Conservation (phyloP, 805 yeast species). For the Lachancea fermentati region DNA sequence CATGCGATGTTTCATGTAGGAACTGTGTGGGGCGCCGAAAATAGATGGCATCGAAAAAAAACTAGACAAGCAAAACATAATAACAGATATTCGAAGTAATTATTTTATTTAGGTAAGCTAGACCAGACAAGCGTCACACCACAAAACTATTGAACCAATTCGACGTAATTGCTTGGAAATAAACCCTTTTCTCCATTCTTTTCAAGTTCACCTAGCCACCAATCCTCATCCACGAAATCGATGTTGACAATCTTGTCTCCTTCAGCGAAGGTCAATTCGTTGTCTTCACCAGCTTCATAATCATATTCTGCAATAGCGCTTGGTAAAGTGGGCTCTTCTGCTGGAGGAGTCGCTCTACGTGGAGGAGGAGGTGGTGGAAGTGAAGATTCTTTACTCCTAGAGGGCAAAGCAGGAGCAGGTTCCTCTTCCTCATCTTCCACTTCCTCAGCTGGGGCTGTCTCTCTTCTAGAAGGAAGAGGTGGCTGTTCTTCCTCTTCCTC, state of each 20-base stretch:
- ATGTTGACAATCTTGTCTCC: constrained; percentile 78
- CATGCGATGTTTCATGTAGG: background rate
- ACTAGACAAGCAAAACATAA: too few species aligned
- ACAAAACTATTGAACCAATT: constrained; percentile 4
- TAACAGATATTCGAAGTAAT: too few species aligned
- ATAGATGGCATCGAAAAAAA: too few species aligned
- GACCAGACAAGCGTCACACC: background rate
- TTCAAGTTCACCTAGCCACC: constrained; percentile 88
- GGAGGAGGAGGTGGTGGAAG: constrained; percentile 32
- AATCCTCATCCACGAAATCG: constrained; percentile 87
- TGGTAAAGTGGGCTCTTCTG: constrained; percentile 18
- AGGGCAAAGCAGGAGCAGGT: constrained; percentile 11
- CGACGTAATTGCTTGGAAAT: constrained; percentile 89
- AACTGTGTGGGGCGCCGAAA: background rate
- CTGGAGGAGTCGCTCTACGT: constrained; percentile 16
- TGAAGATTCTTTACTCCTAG: constrained; percentile 12
- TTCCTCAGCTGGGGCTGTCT: constrained; percentile 10
- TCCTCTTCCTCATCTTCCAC: constrained; percentile 19
- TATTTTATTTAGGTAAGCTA: too few species aligned
- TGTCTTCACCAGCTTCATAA: constrained; percentile 89
- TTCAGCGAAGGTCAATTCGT: constrained; percentile 79
- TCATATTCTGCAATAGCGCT: constrained; percentile 80
- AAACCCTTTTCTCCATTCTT: constrained; percentile 67
- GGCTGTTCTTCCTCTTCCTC: constrained; percentile 13
- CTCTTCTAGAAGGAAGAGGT: constrained; percentile 13